phyloP scores from a whole-genome alignment of 208 protist genomes.

The Blastocrithidia nonstop region DNA sequence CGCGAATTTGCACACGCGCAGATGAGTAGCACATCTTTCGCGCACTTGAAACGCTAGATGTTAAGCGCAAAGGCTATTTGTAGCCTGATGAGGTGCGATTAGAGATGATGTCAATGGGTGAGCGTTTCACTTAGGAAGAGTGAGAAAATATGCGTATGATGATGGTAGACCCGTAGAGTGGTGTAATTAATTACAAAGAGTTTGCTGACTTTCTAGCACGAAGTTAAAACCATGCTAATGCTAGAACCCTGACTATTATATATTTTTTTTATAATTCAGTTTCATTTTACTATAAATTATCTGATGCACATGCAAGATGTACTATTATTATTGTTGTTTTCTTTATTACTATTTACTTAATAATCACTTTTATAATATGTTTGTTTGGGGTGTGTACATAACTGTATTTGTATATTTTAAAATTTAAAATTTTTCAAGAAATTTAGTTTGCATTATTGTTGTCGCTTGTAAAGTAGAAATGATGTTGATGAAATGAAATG shows the following conservation, averaged over 20 bases:
- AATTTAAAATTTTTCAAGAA: not conserved
- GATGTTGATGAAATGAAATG: too few species aligned
- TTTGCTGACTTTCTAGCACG: constrained; percentile 63
- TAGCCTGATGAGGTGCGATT: constrained; percentile 38
- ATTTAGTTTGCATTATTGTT: not conserved
- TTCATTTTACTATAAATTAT: too few species aligned
- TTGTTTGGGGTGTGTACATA: too few species aligned
- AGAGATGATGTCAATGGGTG: constrained; percentile 28
- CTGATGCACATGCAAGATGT: too few species aligned
- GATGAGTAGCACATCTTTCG: constrained; percentile 37
- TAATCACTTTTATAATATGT: too few species aligned
- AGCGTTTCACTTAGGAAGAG: constrained; percentile 60
- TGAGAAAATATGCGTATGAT: constrained; percentile 64
- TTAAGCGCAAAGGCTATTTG: constrained; percentile 43
- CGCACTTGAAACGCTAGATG: constrained; percentile 62
- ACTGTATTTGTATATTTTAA: not conserved
- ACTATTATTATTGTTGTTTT: too few species aligned
- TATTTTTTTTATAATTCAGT: too few species aligned
- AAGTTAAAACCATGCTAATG: too few species aligned
- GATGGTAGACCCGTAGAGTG: constrained; percentile 52
- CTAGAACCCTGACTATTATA: too few species aligned
- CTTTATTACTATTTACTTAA: too few species aligned
- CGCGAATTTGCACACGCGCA: constrained; percentile 28
- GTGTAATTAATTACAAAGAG: constrained; percentile 59
- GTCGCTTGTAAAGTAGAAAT: too few species aligned